Base-by-base conservation (phyloP, 2,329 filamentous ascomycete genomes). In the Mycosphaerella sp. region DNA sequence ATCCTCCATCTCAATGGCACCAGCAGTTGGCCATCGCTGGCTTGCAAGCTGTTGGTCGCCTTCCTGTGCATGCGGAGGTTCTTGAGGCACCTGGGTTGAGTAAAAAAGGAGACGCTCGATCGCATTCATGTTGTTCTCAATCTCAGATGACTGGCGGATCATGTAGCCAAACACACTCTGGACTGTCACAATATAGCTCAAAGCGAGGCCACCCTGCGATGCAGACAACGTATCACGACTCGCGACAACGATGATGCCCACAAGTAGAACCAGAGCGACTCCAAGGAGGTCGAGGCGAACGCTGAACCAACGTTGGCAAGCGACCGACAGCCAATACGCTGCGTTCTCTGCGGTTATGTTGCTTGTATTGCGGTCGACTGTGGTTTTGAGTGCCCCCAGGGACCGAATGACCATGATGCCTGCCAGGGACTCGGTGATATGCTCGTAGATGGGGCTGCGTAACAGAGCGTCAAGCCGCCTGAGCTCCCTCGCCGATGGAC, bases 291-390 rank as follows among this genome's bases (percentile, higher is more conserved):
- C 90, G 12, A 93, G 88, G 44, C 90, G 80, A 70, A 95, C 86
- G 4, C 89, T 82, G 37, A 96, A 82, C 90, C 90, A 96, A 73
- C 90, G 83, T 70, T 96, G 95, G 66, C 86, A 86, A 34, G 87
- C 89, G 90, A 90, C 96, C 13, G 95, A 74, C 65, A 89, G 95
- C 66, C 95, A 89, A 69, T 94, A 95, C 0, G 90, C 90, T 41
- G 86, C 84, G 66, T 95, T 89, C 3, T 39, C 36, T 16, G 12
- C 7, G 17, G 16, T 39, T 9, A 39, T 39, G 14, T 39, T 39
- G n/a, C 36, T 16, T 7, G 14, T 16, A 14, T 39, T 39, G 36
- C 17, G 36, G 36, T 39, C 36, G 36, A 39, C 17, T 9, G 36
- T 39, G 13, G 36, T 39, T 18, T 39, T 16, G 14, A 39, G 17